phyloP scores from a whole-genome alignment of 306 rosid genomes.

The Gynostemma pentaphyllum region DNA sequence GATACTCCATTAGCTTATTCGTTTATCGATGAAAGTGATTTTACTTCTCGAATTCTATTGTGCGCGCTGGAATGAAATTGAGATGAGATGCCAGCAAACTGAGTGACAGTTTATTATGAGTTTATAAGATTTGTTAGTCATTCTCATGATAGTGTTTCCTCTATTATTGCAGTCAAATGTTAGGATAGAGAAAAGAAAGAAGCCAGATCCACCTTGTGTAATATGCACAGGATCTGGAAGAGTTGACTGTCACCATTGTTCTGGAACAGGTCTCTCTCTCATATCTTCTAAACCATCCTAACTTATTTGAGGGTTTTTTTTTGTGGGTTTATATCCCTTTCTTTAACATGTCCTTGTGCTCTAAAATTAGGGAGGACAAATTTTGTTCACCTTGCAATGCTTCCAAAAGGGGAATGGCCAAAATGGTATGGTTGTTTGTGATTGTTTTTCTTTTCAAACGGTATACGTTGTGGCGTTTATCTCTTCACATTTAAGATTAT shows the following conservation, averaged over 20 bases:
- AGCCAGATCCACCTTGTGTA: conserved; percentile 69
- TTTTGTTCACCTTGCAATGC: conserved; percentile 46
- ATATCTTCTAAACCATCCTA: no score
- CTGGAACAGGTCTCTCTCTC: conserved; percentile 38
- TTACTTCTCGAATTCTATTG: background rate
- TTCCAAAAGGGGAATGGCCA: conserved; percentile 95
- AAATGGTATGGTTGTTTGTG: conserved; percentile 34
- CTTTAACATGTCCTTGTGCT: background rate
- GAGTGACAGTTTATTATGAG: background rate
- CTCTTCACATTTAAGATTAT: background rate
- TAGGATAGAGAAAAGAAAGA: conserved; percentile 44
- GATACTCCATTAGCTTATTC: background rate
- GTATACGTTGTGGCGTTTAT: background rate
- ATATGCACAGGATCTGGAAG: conserved; percentile 76
- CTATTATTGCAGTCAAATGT: conserved; percentile 48
- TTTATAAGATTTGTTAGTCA: background rate
- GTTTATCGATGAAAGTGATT: background rate
- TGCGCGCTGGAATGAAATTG: background rate
- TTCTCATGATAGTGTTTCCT: background rate
- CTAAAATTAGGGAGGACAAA: conserved; percentile 59
- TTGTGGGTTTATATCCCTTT: no score
- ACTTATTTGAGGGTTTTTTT: no score
- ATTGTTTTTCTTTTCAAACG: background rate
- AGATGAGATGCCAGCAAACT: background rate
- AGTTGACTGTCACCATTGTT: conserved; percentile 50